Evolutionary conservation across 768 basidiomycete genomes (phyloP).

Genomic region (Pisolithus marmoratus): DNA sequence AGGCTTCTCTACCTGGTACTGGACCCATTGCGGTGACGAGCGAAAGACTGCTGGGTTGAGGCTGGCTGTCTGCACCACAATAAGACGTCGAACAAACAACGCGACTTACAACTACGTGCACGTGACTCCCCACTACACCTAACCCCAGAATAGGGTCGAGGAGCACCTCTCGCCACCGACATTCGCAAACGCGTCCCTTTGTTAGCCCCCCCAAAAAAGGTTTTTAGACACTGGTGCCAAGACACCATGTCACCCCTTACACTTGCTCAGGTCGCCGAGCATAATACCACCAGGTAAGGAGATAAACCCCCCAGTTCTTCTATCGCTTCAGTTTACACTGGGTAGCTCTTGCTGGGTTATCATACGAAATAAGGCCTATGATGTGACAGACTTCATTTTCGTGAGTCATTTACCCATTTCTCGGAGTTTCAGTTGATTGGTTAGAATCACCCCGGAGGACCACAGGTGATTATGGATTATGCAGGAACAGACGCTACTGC

Average conservation of each 20-base stretch:
- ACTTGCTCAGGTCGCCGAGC: constrained; percentile 55
- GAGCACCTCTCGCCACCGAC: no score
- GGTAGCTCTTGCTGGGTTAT: constrained; percentile 82
- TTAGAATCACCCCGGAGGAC: constrained; percentile 78
- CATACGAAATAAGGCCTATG: constrained; percentile 75
- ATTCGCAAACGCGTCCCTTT: no score
- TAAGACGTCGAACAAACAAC: constrained; percentile 41
- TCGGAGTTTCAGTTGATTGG: background rate
- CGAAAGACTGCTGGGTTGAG: constrained; percentile 6
- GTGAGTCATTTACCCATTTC: constrained; percentile 29
- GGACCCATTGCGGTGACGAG: constrained; percentile 30
- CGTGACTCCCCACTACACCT: constrained; percentile 22
- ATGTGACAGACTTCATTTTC: constrained; percentile 73
- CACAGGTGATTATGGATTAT: constrained; percentile 75
- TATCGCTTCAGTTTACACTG: background rate
- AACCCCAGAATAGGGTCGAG: constrained; percentile 1
- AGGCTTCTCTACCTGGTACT: constrained; percentile 37
- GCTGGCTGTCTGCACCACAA: constrained; percentile 11
- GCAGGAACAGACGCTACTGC: constrained; percentile 82
- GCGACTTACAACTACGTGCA: constrained; percentile 35
- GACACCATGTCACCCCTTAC: constrained; percentile 33
- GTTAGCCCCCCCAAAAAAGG: no score
- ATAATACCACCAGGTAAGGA: constrained; percentile 48
- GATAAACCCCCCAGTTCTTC: constrained; percentile 1
- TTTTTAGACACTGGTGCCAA: background rate